These are phyloP conservation scores for Lachnellula occidentalis DNA, from an alignment of 2,329 filamentous ascomycete genomes.

Conservation along the genomic window DNA sequence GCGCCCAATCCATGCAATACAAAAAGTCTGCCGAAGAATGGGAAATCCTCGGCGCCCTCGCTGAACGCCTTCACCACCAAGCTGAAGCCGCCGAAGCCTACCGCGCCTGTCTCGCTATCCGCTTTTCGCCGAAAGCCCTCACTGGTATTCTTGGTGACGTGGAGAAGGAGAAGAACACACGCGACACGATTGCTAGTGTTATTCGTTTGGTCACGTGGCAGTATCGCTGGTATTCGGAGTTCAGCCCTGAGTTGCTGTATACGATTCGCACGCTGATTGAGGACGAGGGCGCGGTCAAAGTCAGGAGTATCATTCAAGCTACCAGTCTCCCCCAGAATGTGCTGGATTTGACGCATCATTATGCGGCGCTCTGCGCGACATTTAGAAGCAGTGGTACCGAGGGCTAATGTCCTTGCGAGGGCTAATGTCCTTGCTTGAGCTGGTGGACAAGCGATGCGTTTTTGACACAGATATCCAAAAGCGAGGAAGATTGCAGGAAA, in stretches of 20 bases:
- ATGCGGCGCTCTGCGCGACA: constrained; percentile 87
- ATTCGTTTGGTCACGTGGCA: constrained; percentile 96
- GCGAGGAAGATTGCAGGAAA: not conserved
- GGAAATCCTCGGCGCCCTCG: constrained; percentile 93
- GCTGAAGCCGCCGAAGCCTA: constrained; percentile 94
- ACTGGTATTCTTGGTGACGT: constrained; percentile 76
- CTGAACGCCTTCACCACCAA: constrained; percentile 84
- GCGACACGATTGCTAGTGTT: constrained; percentile 76
- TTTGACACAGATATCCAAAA: constrained; percentile 1
- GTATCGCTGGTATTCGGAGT: constrained; percentile 99
- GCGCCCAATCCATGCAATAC: constrained; percentile 89
- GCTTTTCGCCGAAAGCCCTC: constrained; percentile 91
- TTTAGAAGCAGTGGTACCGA: constrained; percentile 79
- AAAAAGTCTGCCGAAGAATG: constrained; percentile 96
- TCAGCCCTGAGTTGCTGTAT: constrained; percentile 84
- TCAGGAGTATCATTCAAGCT: constrained; percentile 93
- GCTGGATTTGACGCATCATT: constrained; percentile 91
- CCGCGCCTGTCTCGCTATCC: constrained; percentile 75
- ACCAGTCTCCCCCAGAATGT: constrained; percentile 91
- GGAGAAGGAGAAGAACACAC: constrained; percentile 70
- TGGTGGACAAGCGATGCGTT: not conserved
- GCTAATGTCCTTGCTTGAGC: constrained; percentile 12
- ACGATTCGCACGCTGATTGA: constrained; percentile 90
- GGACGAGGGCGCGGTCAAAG: constrained; percentile 94
- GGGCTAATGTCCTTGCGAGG: constrained; percentile 25